Base-by-base conservation (phyloP, 202 grass and related monocot species). In the Saccharum hybrid region DNA sequence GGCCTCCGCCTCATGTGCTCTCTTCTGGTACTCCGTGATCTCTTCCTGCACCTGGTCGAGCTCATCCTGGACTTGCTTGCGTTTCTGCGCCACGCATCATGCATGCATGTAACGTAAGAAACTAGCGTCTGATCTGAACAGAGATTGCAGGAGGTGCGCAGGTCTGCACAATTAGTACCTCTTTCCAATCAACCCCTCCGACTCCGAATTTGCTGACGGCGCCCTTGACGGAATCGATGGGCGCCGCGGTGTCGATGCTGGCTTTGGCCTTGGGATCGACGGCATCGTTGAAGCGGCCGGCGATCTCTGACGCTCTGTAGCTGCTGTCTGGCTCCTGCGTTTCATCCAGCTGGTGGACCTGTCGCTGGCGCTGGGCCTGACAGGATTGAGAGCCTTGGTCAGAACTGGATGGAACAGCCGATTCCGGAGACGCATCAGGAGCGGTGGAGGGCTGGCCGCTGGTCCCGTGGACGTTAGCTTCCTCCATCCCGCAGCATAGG, bases 401-500 rank as follows among this genome's bases (percentile, higher is more conserved):
- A n/a, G n/a, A n/a, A n/a, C n/a, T n/a, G n/a, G n/a, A n/a, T n/a
- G n/a, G n/a, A n/a, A n/a, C n/a, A n/a, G n/a, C n/a, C 56, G 48
- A 45, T 45, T 45, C 42, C 41, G 41, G 41, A 42, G 41, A 6
- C 23, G 42, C 42, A 15, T 74, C 69, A 19, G 72, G 63, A 70
- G 51, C 63, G 31, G 15, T 40, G 30, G 64, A 42, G 40, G 72
- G 23, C 1, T 33, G 81, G 22, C 54, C 3, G 45, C 14, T 8
- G 14, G 37, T 3, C 48, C 71, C 86, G 45, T 86, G 4, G 12
- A 49, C 48, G 62, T 46, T 74, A 71, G 23, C 60, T 61, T 85
- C 75, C 49, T 86, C 84, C 88, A 87, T 84, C 63, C 84, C 70
- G 66, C 88, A 86, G 80, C 88, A 84, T 90, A 86, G 41, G 54